Evolutionary conservation across 805 yeast genomes (phyloP), one percentile per base, ranked within the genome.

Genomic region (Starmerella stigmatis): DNA sequence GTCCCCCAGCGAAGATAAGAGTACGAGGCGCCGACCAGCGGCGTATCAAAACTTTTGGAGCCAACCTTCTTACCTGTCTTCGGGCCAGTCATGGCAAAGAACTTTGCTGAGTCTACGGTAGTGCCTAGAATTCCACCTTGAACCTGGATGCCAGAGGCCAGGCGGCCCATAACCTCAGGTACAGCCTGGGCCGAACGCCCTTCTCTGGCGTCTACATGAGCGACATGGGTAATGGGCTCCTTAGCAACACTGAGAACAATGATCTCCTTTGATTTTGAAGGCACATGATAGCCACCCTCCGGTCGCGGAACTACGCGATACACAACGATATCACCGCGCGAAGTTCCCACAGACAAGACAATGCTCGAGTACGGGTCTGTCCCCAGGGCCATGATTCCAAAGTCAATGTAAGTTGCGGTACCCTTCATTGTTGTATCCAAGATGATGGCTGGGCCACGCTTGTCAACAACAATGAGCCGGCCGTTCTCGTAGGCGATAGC

Each of bases 401-500:
- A 85, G 52, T 85, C 86, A 41, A 84, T 60, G 1, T 73, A 58
- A 0, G 94, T 80, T 2, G 80, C 73, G 5, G 46, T 32, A 15
- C 54, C 57, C 41, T 45, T 44, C 34, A 47, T 35, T 5, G 41
- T 39, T 22, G 36, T 68, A 41, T 72, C 68, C 48, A 65, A 67
- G 22, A 82, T 79, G 6, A 79, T 63, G 0, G 84, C 86, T 0
- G 88, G 88, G 3, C 78, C 67, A 20, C 96, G 70, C 45, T 83
- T 69, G 63, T 89, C 96, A 47, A 88, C 65, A 0, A 89, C 77
- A 2, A 80, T 63, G 15, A 89, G 50, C 28, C 76, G 70, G n/a
- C 97, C 96, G 22, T 32, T 45, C 37, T 72, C 72, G 60, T 81
- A 86, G 0, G 83, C 94, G 33, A 84, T 67, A 0, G 82, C 92